These are phyloP conservation scores for Ceratocystis cubensis DNA, from an alignment of 2,329 filamentous ascomycete genomes.

Conservation along the genomic window DNA sequence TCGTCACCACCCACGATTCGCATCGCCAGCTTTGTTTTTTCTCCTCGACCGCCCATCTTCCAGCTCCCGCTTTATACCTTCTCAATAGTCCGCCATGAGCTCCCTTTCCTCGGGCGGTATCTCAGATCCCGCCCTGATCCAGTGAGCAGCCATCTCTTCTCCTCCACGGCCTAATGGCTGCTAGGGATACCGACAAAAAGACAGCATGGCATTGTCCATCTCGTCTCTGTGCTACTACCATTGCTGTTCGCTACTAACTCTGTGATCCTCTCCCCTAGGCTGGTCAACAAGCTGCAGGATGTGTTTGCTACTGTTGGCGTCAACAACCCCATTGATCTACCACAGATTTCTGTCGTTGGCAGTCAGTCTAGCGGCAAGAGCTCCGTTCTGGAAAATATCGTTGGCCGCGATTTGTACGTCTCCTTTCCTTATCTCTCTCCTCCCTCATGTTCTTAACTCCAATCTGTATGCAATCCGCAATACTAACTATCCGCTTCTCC, in stretches of 20 bases:
- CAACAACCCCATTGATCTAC: slow-evolving; percentile 97
- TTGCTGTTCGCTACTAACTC: slow-evolving; percentile 20
- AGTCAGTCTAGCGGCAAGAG: slow-evolving; percentile 99
- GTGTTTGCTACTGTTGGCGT: slow-evolving; percentile 97
- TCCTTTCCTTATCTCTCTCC: slow-evolving; percentile 20
- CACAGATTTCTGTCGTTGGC: slow-evolving; percentile 94
- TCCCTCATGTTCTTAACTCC: neutral
- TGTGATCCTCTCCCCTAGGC: slow-evolving; percentile 33
- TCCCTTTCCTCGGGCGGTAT: slow-evolving; percentile 40
- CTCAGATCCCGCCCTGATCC: slow-evolving; percentile 54
- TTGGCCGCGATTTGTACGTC: slow-evolving; percentile 93
- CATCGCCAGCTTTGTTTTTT: neutral
- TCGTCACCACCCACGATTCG: neutral
- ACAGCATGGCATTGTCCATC: neutral
- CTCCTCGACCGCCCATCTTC: neutral
- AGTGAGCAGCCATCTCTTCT: slow-evolving; percentile 32
- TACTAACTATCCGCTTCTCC: slow-evolving; percentile 21
- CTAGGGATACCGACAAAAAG: neutral
- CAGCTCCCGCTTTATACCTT: neutral
- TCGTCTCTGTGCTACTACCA: neutral
- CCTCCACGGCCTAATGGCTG: neutral
- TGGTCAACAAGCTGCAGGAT: slow-evolving; percentile 99
- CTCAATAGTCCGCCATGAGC: slow-evolving; percentile 16
- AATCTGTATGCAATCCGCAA: neutral
- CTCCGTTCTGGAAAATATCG: slow-evolving; percentile 97